These are phyloP conservation scores for Populus ilicifolia DNA, from an alignment of 345 rosid species.

Conservation along the genomic window DNA sequence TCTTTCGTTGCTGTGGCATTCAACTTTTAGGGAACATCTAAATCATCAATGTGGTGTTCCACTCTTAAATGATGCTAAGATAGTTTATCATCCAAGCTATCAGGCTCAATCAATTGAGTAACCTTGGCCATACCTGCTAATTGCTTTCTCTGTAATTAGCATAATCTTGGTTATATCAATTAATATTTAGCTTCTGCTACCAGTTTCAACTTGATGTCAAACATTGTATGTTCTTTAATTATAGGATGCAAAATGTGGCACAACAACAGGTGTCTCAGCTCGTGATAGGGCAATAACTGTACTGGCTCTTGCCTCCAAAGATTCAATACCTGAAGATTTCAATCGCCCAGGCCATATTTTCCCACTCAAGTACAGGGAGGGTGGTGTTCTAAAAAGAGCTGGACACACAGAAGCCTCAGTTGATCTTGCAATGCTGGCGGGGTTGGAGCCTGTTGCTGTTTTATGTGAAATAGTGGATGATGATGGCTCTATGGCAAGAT, in stretches of 20 bases:
- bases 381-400: slow-evolving; percentile 33
- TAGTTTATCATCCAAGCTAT: background rate
- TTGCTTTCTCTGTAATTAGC: background rate
- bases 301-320: slow-evolving; percentile 24
- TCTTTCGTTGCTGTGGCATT: background rate
- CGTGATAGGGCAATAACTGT: slow-evolving; percentile 26
- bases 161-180: background rate
- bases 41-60: background rate
- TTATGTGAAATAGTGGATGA: slow-evolving; percentile 34
- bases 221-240: background rate
- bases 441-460: slow-evolving; percentile 30
- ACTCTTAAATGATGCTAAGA: background rate
- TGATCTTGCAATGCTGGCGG: slow-evolving; percentile 30
- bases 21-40: background rate
- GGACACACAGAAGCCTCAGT: slow-evolving; percentile 36
- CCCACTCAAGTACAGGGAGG: slow-evolving; percentile 32
- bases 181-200: background rate
- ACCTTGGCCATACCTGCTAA: background rate
- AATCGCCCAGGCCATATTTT: slow-evolving; percentile 36
- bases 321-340: slow-evolving; percentile 28
- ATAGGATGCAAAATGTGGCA: slow-evolving; percentile 31
- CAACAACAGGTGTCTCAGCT: slow-evolving; percentile 34
- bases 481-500: slow-evolving; percentile 36
- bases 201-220: background rate
- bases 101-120: background rate